A percentile compares a stretch with the other conserved stretches of the same genome.
Evolutionary conservation across 495 filamentous ascomycete species (phyloP).

Genomic region (Hypoxylon lienhwacheense): DNA sequence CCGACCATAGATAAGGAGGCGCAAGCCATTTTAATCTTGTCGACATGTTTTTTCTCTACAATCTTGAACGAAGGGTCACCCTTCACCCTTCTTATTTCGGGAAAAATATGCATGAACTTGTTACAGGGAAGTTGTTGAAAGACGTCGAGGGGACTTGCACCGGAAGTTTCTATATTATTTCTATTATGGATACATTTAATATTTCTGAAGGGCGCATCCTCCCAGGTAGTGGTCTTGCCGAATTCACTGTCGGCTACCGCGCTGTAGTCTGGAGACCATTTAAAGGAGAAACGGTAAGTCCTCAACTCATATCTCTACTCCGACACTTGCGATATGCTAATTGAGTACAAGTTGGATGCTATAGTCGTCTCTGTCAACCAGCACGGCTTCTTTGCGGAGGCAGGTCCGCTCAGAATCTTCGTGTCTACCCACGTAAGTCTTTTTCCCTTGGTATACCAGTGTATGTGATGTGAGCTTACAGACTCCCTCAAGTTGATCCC

Average conservation of each 20-base stretch:
- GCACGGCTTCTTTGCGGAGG: constrained; percentile 89
- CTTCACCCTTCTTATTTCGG: constrained; percentile 97
- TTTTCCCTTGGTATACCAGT: neutral
- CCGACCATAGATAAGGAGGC: neutral
- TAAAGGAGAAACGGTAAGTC: constrained; percentile 88
- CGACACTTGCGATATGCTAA: constrained; percentile 22
- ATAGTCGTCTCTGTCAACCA: constrained; percentile 86
- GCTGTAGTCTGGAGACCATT: constrained; percentile 98
- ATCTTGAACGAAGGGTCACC: constrained; percentile 87
- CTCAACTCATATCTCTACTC: neutral
- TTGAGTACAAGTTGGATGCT: constrained; percentile 72
- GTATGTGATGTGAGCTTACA: constrained; percentile 18
- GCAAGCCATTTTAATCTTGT: neutral
- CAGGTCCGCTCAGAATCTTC: constrained; percentile 85
- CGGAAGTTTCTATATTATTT: constrained; percentile 92
- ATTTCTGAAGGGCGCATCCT: constrained; percentile 90
- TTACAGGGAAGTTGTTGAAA: constrained; percentile 79
- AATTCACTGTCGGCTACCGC: constrained; percentile 92
- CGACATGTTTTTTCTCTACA: constrained; percentile 95
- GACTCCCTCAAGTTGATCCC: constrained; percentile 74
- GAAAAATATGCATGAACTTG: constrained; percentile 82
- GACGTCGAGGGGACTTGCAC: constrained; percentile 94
- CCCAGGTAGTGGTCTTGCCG: constrained; percentile 82
- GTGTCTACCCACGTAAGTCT: constrained; percentile 79
- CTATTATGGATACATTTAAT: constrained; percentile 90